Evolutionary conservation across 768 basidiomycete species (phyloP).

Genomic region (Cubamyces sp.): DNA sequence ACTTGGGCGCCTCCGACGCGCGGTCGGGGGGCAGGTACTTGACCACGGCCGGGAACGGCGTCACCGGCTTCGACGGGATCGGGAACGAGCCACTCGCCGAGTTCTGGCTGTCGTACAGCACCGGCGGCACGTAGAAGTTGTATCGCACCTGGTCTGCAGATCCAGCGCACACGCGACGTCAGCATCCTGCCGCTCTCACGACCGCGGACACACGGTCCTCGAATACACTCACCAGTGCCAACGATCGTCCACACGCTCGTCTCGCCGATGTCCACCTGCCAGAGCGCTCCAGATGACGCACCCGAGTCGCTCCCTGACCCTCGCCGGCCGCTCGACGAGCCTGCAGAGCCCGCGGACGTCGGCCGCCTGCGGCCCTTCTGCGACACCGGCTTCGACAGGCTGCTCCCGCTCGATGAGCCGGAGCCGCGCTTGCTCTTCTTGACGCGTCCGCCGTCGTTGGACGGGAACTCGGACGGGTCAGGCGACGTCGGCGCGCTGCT

Average conservation of each 20-base stretch:
- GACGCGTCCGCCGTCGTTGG: constrained; percentile 85
- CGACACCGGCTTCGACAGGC: constrained; percentile 53
- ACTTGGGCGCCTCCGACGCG: constrained; percentile 80
- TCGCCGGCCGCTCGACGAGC: constrained; percentile 55
- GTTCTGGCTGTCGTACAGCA: constrained; percentile 80
- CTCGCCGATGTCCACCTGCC: constrained; percentile 92
- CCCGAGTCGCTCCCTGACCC: constrained; percentile 69
- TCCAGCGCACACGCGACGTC: constrained; percentile 7
- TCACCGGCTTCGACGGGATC: constrained; percentile 79
- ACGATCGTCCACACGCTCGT: constrained; percentile 95
- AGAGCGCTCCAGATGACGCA: constrained; percentile 77
- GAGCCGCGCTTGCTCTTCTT: constrained; percentile 79
- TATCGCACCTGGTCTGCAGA: constrained; percentile 83
- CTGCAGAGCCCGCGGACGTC: constrained; percentile 60
- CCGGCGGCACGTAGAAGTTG: constrained; percentile 90
- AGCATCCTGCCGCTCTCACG: constrained; percentile 4
- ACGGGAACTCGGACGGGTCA: constrained; percentile 66
- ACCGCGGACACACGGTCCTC: constrained; percentile 13
- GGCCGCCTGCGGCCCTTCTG: constrained; percentile 70
- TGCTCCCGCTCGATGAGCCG: constrained; percentile 72
- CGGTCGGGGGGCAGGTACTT: constrained; percentile 92
- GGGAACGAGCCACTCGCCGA: constrained; percentile 71
- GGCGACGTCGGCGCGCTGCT: constrained; percentile 75
- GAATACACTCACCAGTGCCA: constrained; percentile 69
- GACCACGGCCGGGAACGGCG: constrained; percentile 84